phyloP scores from a whole-genome alignment of 2,329 filamentous ascomycete species.

The Fusarium neocosmosporiellum region DNA sequence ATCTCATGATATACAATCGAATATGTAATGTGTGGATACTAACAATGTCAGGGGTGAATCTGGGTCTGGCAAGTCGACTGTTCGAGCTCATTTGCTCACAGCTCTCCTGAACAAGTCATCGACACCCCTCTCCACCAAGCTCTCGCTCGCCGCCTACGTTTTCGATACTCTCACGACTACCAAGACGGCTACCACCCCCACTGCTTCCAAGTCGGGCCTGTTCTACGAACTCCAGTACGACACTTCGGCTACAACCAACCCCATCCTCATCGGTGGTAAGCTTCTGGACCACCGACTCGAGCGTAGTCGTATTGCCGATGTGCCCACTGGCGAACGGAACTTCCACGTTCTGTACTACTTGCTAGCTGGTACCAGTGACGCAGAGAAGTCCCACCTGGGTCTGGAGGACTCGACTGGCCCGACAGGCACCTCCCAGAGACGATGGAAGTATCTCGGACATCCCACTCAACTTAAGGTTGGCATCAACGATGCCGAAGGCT shows the following conservation, averaged over 20 bases:
- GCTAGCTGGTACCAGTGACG: conserved; percentile 87
- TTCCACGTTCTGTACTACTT: conserved; percentile 98
- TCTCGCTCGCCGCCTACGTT: conserved; percentile 92
- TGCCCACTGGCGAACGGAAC: conserved; percentile 95
- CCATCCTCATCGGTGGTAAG: conserved; percentile 92
- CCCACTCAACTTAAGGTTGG: conserved; percentile 97
- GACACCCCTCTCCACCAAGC: conserved; percentile 91
- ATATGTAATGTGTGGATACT: conserved; percentile 20
- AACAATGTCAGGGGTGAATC: conserved; percentile 81
- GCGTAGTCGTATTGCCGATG: conserved; percentile 87
- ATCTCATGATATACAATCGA: conserved; percentile 1
- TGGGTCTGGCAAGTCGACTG: conserved; percentile 93
- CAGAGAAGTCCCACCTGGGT: conserved; percentile 87
- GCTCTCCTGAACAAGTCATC: conserved; percentile 89
- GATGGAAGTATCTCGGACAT: conserved; percentile 97
- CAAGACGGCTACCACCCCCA: conserved; percentile 94
- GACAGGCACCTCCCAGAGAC: conserved; percentile 71
- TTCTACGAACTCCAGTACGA: conserved; percentile 98
- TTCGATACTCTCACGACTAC: conserved; percentile 98
- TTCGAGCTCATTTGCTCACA: conserved; percentile 88
- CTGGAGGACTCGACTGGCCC: conserved; percentile 62
- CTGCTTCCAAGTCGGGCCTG: conserved; percentile 93
- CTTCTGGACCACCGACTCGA: conserved; percentile 93
- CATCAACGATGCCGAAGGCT: conserved; percentile 94
- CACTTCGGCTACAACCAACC: conserved; percentile 84